These are phyloP conservation scores for Lupinus albus DNA, from an alignment of 306 rosid species.

Conservation along the genomic window DNA sequence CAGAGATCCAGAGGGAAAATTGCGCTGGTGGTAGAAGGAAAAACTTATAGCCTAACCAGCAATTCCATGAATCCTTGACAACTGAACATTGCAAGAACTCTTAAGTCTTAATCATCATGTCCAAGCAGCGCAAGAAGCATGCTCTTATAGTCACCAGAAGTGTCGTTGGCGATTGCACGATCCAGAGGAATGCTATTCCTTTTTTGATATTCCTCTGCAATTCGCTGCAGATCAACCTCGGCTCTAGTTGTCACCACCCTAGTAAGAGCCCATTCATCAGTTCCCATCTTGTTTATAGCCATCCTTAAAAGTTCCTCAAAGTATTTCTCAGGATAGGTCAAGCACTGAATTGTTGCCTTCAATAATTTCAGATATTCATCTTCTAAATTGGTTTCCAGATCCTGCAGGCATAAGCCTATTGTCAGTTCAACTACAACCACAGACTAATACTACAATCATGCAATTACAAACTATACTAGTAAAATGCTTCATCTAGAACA, in stretches of 20 bases:
- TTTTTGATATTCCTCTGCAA: slow-evolving; percentile 75
- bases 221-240: slow-evolving; percentile 76
- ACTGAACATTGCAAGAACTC: slow-evolving; percentile 35
- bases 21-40: slow-evolving; percentile 11
- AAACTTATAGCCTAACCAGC: slow-evolving; percentile 12
- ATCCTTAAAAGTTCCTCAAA: slow-evolving; percentile 62
- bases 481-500: slow-evolving; percentile 3
- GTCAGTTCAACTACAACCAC: slow-evolving; percentile 32
- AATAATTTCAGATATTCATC: slow-evolving; percentile 71
- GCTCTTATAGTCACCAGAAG: slow-evolving; percentile 73
- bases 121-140: slow-evolving; percentile 75
- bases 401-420: slow-evolving; percentile 54
- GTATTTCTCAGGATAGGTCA: slow-evolving; percentile 76
- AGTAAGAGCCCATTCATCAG: slow-evolving; percentile 80
- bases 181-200: slow-evolving; percentile 79
- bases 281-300: slow-evolving; percentile 74
- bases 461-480: slow-evolving; percentile 3
- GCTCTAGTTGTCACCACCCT: slow-evolving; percentile 86
- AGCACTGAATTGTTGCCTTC: slow-evolving; percentile 65
- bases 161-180: slow-evolving; percentile 63
- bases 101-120: slow-evolving; percentile 55
- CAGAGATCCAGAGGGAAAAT: slow-evolving; percentile 32
- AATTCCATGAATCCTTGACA: slow-evolving; percentile 9
- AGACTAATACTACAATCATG: neutral
- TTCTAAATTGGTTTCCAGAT: slow-evolving; percentile 65